Conservation (phyloP, 352 stramenopile genomes). For the Phytophthora foliorum region DNA sequence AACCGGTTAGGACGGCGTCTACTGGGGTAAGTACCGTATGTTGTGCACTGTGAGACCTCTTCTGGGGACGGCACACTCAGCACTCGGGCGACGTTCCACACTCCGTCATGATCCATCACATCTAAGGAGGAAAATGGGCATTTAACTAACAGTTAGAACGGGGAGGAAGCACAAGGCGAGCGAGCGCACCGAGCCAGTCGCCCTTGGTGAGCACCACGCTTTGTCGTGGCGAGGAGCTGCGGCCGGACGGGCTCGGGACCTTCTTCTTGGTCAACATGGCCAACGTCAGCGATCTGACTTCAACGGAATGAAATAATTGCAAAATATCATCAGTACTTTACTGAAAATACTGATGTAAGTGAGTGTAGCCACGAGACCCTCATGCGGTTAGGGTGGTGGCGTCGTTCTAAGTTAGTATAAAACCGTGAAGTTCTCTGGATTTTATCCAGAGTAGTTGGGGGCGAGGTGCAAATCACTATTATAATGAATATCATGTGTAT, state of each 20-base stretch:
- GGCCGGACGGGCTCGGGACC: not conserved
- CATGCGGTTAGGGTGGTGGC: no score
- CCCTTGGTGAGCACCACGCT: conserved; percentile 23
- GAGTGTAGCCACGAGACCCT: no score
- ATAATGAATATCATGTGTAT: no score
- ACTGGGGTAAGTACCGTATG: not conserved
- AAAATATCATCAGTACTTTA: no score
- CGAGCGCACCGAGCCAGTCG: conserved; percentile 40
- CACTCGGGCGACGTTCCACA: conserved; percentile 74
- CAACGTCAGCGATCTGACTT: not conserved
- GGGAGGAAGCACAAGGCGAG: not conserved
- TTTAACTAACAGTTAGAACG: not conserved
- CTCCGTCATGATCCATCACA: conserved; percentile 64
- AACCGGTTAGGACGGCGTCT: not conserved
- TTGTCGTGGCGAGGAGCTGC: not conserved
- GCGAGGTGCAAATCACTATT: no score
- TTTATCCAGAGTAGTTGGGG: no score
- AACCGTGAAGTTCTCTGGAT: no score
- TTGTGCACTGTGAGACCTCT: conserved; percentile 10
- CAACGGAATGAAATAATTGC: not conserved
- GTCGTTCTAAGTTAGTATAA: no score
- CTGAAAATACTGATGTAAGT: no score
- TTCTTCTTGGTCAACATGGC: conserved; percentile 9
- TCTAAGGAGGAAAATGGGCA: conserved; percentile 47
- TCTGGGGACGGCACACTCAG: conserved; percentile 35